phyloP scores from a whole-genome alignment of 345 rosid species.

The Eucalyptus globulus region DNA sequence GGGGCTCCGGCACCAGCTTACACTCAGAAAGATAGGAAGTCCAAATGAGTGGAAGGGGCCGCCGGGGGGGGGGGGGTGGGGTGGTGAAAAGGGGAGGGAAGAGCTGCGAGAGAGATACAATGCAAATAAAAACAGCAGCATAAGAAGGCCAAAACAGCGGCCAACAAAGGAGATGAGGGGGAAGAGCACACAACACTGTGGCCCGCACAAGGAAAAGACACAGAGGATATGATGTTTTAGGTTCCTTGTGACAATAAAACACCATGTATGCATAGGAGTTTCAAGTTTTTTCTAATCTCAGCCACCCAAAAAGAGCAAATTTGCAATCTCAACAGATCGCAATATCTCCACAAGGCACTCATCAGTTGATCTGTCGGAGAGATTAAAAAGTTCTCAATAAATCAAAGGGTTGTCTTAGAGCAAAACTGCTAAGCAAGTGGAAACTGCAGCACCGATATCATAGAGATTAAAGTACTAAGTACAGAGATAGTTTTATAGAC shows the following conservation, averaged over 20 bases:
- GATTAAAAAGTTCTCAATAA: background rate
- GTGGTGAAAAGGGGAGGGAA: too few species aligned
- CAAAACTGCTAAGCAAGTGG: background rate
- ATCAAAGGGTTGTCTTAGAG: background rate
- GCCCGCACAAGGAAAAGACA: too few species aligned
- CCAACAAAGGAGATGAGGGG: too few species aligned
- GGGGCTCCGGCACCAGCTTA: too few species aligned
- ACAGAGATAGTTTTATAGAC: background rate
- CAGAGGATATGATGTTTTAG: background rate
- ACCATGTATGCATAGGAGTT: background rate
- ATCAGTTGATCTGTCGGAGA: background rate
- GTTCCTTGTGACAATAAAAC: background rate
- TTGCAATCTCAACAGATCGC: background rate
- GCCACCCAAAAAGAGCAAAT: background rate
- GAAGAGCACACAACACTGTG: too few species aligned
- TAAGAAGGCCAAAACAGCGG: too few species aligned
- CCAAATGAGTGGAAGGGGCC: too few species aligned
- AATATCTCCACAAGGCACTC: background rate
- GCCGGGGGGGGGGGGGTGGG: fast-evolving
- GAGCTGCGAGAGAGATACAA: too few species aligned
- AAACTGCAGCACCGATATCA: background rate
- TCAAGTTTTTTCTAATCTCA: background rate
- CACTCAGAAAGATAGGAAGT: too few species aligned
- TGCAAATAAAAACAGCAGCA: too few species aligned
- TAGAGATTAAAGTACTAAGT: background rate